A percentile compares a stretch with the other conserved stretches of the same genome.
phyloP scores from a whole-genome alignment of 2,329 filamentous ascomycete species.

The Fusarium subtropicale region DNA sequence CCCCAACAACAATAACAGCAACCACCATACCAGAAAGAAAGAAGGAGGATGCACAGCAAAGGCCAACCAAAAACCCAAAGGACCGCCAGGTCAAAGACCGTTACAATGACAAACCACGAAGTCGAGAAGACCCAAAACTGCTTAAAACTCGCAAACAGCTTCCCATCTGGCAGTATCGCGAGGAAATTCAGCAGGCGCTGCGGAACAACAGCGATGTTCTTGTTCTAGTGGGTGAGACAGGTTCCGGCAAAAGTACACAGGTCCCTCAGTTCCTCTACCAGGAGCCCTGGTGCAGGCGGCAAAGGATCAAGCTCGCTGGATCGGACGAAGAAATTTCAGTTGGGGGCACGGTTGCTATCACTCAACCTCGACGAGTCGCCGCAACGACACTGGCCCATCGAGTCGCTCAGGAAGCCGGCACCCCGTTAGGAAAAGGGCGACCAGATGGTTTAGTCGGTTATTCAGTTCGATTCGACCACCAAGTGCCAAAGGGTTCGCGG shows the following conservation, averaged over 20 bases:
- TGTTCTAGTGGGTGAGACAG: slow-evolving; percentile 91
- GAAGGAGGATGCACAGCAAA: background rate
- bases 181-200: slow-evolving; percentile 75
- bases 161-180: slow-evolving; percentile 82
- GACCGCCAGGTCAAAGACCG: slow-evolving; percentile 16
- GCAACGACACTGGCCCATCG: slow-evolving; percentile 90
- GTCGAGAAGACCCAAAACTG: slow-evolving; percentile 49
- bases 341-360: slow-evolving; percentile 89
- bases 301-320: slow-evolving; percentile 62
- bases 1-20: slow-evolving; percentile 8
- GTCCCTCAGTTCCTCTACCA: slow-evolving; percentile 87
- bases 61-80: slow-evolving; percentile 17
- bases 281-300: slow-evolving; percentile 81
- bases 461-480: slow-evolving; percentile 93
- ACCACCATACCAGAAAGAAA: background rate
- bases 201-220: slow-evolving; percentile 75
- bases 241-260: slow-evolving; percentile 96
- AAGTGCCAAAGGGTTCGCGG: slow-evolving; percentile 80
- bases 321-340: slow-evolving; percentile 62
- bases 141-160: slow-evolving; percentile 71
- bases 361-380: slow-evolving; percentile 92
- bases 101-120: slow-evolving; percentile 29
- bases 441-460: slow-evolving; percentile 78
- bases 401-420: slow-evolving; percentile 81
- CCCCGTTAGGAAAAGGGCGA: slow-evolving; percentile 59